Evolutionary conservation across 2,329 filamentous ascomycete genomes (phyloP), one percentile per base, ranked within the genome.

Genomic region (Laburnicola sp.): DNA sequence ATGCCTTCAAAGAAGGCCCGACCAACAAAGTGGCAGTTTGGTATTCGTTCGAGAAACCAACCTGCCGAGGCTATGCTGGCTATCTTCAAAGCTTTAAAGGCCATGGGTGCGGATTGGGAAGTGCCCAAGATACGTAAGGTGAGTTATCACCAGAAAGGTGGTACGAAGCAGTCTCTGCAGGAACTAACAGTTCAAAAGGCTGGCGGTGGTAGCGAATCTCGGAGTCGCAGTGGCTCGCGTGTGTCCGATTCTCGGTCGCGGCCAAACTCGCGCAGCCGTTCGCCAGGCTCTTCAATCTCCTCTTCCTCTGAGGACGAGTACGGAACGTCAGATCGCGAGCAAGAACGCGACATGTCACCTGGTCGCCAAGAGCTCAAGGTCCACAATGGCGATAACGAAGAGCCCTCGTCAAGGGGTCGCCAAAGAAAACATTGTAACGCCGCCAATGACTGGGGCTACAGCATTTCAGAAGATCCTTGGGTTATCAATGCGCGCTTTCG

Each of bases 11-110:
- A 89, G 76, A 91, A 89, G 71, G 75, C 80, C 4, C 91, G 89
- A 66, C 88, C 88, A 1, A 89, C 92, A 11, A 90, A 93, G 59
- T 99, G 94, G 94, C 94, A 99, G 71, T 99, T 99, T 69, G 94
- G 94, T 50, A 99, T 99, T 55, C 85, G 94, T 32, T 96, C 91
- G 39, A 86, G 94, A 42, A 99, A 97, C 66, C 88, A 91, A 49
- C 94, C 94, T 0, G 91, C 92, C 64, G 94, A 99, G 72, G 94
- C 94, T 0, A 88, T 99, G 73, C 78, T 96, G 25, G 97, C 93
- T 65, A 94, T 99, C 49, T 97, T 97, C 79, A 91, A 93, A 71
- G 92, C 94, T 0, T 78, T 99, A 37, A 81, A 86, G 54, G 92
- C 92, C 60, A 86, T 97, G 65, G 92, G 91, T 28, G 94, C 92